These are phyloP conservation scores for Pichia sp. DNA, from an alignment of 1,139 yeast species.

Conservation along the genomic window DNA sequence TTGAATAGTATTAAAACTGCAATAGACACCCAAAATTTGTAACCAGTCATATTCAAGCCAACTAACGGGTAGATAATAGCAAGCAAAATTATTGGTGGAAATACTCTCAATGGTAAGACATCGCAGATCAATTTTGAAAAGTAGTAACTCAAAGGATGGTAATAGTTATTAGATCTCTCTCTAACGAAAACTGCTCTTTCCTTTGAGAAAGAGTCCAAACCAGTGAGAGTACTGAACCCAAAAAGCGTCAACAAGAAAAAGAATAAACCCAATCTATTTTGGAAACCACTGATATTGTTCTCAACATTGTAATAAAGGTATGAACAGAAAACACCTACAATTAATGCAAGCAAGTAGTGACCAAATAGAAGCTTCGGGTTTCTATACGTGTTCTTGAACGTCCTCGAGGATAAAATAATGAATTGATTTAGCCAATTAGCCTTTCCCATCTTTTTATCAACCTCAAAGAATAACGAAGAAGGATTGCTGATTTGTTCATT, in stretches of 20 bases:
- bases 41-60: slow-evolving; percentile 73
- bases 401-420: slow-evolving; percentile 66
- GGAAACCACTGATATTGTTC: slow-evolving; percentile 93
- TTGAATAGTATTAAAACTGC: slow-evolving; percentile 73
- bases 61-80: slow-evolving; percentile 87
- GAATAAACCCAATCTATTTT: slow-evolving; percentile 86
- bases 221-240: slow-evolving; percentile 91
- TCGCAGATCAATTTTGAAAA: slow-evolving; percentile 82
- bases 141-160: slow-evolving; percentile 80
- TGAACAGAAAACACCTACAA: slow-evolving; percentile 82
- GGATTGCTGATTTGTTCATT: slow-evolving; percentile 17
- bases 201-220: slow-evolving; percentile 77
- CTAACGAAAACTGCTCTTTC: slow-evolving; percentile 86
- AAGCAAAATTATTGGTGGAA: slow-evolving; percentile 83
- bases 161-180: slow-evolving; percentile 92
- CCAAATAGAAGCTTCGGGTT: slow-evolving; percentile 81
- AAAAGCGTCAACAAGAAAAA: slow-evolving; percentile 84
- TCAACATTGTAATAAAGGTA: slow-evolving; percentile 72
- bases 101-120: slow-evolving; percentile 76
- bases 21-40: slow-evolving; percentile 69
- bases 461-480: slow-evolving; percentile 27
- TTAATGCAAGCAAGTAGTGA: slow-evolving; percentile 69
- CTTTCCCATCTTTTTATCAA: slow-evolving; percentile 32
- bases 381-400: slow-evolving; percentile 86
- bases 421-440: slow-evolving; percentile 63